phyloP scores from a whole-genome alignment of 2,329 filamentous ascomycete genomes.

The Podosphaera aphanis region DNA sequence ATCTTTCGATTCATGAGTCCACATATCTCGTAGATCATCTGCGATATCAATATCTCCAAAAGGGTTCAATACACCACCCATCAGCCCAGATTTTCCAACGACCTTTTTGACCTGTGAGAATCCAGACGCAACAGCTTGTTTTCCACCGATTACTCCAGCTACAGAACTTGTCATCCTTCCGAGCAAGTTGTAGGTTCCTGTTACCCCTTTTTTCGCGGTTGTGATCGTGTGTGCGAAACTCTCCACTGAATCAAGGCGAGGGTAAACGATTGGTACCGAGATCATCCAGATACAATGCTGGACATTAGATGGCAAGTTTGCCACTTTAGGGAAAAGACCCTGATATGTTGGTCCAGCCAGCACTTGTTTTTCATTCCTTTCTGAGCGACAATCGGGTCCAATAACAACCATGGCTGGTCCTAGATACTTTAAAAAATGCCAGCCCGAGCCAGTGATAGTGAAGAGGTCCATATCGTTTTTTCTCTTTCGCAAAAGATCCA shows the following conservation, averaged over 20 bases:
- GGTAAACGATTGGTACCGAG: conserved; percentile 75
- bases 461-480: conserved; percentile 79
- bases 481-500: conserved; percentile 78
- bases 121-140: conserved; percentile 73
- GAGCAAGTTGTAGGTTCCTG: conserved; percentile 84
- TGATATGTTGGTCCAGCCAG: conserved; percentile 94
- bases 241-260: conserved; percentile 74
- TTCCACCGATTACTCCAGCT: conserved; percentile 84
- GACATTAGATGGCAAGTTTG: conserved; percentile 69
- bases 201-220: conserved; percentile 89
- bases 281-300: conserved; percentile 96
- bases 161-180: conserved; percentile 90
- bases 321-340: conserved; percentile 87
- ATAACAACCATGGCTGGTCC: conserved; percentile 78
- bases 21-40: conserved; percentile 86
- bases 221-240: conserved; percentile 76
- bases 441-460: conserved; percentile 87
- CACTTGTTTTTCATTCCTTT: conserved; percentile 73
- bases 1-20: conserved; percentile 96
- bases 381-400: conserved; percentile 76
- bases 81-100: conserved; percentile 80
- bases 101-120: conserved; percentile 93
- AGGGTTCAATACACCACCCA: conserved; percentile 86
- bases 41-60: conserved; percentile 90
- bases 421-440: conserved; percentile 95